phyloP scores from a whole-genome alignment of 140 eudicot species.

The Flaveria floridana region DNA sequence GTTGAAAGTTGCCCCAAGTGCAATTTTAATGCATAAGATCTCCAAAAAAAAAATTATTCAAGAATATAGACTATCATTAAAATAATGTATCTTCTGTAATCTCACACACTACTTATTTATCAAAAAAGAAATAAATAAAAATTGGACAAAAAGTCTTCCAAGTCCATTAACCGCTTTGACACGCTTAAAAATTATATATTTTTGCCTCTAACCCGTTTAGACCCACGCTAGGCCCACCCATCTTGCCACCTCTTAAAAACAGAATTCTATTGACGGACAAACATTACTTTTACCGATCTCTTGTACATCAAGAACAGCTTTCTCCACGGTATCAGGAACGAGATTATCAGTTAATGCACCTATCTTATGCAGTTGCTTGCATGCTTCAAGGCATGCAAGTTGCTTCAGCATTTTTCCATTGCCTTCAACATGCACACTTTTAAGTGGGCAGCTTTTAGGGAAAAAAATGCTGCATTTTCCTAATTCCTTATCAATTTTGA shows the following conservation, averaged over 20 bases:
- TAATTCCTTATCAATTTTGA: constrained; percentile 39
- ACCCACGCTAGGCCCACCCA: neutral
- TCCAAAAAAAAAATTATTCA: neutral
- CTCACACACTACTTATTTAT: neutral
- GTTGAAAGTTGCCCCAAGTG: neutral
- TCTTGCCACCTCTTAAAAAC: neutral
- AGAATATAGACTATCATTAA: neutral
- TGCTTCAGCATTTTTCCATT: constrained; percentile 53
- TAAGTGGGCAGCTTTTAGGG: constrained; percentile 71
- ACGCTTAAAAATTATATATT: neutral
- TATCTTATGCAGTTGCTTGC: constrained; percentile 59
- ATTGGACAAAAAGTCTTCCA: neutral
- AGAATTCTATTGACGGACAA: neutral
- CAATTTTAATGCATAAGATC: neutral
- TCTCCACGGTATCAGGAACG: constrained; percentile 72
- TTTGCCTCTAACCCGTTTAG: neutral
- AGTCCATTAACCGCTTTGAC: neutral
- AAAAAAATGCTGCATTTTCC: constrained; percentile 51
- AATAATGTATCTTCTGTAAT: neutral
- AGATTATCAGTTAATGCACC: constrained; percentile 78
- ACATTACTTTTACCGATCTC: constrained; percentile 42
- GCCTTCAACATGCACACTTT: constrained; percentile 40
- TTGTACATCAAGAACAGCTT: constrained; percentile 38
- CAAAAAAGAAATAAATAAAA: no score
- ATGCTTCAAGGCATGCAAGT: constrained; percentile 82